Conservation (phyloP, 2,329 filamentous ascomycete genomes). For the Hypoxylon sp. region DNA sequence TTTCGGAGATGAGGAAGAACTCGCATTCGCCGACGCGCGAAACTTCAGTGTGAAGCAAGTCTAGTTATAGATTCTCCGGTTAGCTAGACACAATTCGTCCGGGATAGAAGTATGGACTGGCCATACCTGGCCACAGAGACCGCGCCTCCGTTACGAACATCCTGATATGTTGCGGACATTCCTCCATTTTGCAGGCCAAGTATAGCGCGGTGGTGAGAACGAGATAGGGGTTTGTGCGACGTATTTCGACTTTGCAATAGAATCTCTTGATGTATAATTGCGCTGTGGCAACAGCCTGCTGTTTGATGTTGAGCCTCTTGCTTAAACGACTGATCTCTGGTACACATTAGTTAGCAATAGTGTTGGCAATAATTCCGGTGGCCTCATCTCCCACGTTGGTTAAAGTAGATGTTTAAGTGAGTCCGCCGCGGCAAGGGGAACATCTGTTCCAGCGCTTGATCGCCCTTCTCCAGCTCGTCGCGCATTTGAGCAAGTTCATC, state of each 20-base stretch:
- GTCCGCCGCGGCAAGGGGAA: slow-evolving; percentile 86
- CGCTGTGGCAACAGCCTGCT: slow-evolving; percentile 93
- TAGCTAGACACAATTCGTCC: slow-evolving; percentile 12
- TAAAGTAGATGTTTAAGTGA: slow-evolving; percentile 91
- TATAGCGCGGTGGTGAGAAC: slow-evolving; percentile 95
- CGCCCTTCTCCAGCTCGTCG: slow-evolving; percentile 80
- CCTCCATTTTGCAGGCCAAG: slow-evolving; percentile 97
- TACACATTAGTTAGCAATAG: slow-evolving; percentile 26
- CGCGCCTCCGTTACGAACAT: slow-evolving; percentile 89
- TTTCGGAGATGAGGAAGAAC: slow-evolving; percentile 90
- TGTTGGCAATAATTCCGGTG: neutral
- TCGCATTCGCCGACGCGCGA: slow-evolving; percentile 93
- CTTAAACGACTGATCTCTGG: slow-evolving; percentile 84
- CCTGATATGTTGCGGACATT: slow-evolving; percentile 95
- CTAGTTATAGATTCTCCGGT: slow-evolving; percentile 54
- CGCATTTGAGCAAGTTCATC: slow-evolving; percentile 82
- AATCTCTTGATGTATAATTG: slow-evolving; percentile 96
- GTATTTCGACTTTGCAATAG: slow-evolving; percentile 90
- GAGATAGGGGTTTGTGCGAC: slow-evolving; percentile 92
- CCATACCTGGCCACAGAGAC: slow-evolving; percentile 80
- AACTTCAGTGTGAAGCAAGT: slow-evolving; percentile 78
- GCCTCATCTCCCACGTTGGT: slow-evolving; percentile 74
- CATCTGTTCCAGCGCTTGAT: slow-evolving; percentile 79
- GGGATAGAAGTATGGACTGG: slow-evolving; percentile 10
- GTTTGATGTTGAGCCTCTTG: slow-evolving; percentile 85